Conservation (phyloP, 2,329 filamentous ascomycete genomes). For the Colletotrichum sp. region DNA sequence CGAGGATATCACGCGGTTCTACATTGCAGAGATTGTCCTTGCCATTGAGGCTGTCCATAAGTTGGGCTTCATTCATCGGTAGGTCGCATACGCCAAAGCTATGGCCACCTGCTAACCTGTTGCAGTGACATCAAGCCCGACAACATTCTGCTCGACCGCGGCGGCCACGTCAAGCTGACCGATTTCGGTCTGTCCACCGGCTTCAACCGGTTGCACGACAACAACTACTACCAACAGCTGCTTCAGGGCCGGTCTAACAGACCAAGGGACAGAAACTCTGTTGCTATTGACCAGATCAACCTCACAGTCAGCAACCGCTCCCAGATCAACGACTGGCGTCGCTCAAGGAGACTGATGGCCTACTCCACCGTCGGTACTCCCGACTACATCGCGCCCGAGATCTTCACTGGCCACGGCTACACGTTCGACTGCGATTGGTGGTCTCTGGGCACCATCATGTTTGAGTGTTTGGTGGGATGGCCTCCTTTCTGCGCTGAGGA, state of each 20-base stretch:
- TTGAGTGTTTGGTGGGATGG: slow-evolving; percentile 98
- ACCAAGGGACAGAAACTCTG: slow-evolving; percentile 85
- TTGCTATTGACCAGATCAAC: slow-evolving; percentile 97
- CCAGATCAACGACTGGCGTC: slow-evolving; percentile 98
- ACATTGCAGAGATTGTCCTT: slow-evolving; percentile 97
- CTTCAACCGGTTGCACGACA: slow-evolving; percentile 97
- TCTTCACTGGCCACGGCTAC: slow-evolving; percentile 96
- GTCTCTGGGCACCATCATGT: slow-evolving; percentile 99
- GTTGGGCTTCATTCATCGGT: slow-evolving; percentile 98
- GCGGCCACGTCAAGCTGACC: slow-evolving; percentile 96
- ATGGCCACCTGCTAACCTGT: not conserved
- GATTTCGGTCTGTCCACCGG: slow-evolving; percentile 98
- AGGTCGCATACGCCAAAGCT: slow-evolving; percentile 37
- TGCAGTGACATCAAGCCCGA: slow-evolving; percentile 96
- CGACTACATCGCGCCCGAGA: slow-evolving; percentile 98
- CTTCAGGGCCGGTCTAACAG: slow-evolving; percentile 79
- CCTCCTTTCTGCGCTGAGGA: slow-evolving; percentile 98
- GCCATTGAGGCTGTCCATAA: slow-evolving; percentile 99
- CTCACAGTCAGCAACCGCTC: slow-evolving; percentile 96
- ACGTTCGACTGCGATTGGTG: slow-evolving; percentile 99
- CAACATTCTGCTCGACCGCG: slow-evolving; percentile 94
- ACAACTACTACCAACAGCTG: slow-evolving; percentile 97
- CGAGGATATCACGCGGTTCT: slow-evolving; percentile 97
- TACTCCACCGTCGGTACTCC: slow-evolving; percentile 98
- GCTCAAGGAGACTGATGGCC: slow-evolving; percentile 92